Percentiles rank a stretch among this genome's conserved stretches.
Evolutionary conservation across 2,329 filamentous ascomycete species (phyloP).

Genomic region (Calonectria pseudoreteaudii): DNA sequence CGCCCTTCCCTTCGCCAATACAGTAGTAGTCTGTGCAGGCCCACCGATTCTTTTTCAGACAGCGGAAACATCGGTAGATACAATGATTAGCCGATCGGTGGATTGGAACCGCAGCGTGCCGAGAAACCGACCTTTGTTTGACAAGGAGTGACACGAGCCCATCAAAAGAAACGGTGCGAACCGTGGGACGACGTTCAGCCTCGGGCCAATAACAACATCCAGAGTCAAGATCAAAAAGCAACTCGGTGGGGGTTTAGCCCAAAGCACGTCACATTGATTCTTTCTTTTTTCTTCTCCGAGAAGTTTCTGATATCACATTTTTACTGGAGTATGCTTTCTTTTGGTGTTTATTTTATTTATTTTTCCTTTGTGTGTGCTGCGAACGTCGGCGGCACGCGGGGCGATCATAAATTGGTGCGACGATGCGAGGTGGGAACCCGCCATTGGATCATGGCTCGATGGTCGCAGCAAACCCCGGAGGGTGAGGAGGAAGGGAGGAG

Average conservation of each 20-base stretch:
- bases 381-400: neutral
- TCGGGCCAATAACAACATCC: neutral
- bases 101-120: neutral
- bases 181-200: neutral
- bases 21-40: neutral
- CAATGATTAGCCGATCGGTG: slow-evolving; percentile 2
- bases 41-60: neutral
- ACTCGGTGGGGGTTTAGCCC: neutral
- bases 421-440: slow-evolving; percentile 7
- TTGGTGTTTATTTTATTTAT: neutral
- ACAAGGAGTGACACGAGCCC: neutral
- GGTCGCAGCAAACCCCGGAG: neutral
- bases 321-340: neutral
- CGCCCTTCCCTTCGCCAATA: neutral
- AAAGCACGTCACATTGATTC: neutral
- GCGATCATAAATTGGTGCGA: slow-evolving; percentile 8
- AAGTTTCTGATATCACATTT: neutral
- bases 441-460: slow-evolving; percentile 17
- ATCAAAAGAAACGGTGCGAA: slow-evolving; percentile 10
- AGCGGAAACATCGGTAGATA: neutral
- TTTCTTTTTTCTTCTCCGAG: neutral
- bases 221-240: neutral
- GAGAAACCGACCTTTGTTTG: neutral
- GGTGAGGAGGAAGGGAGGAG: neutral
- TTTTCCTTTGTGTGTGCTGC: neutral